A percentile compares a stretch with the other conserved stretches of the same genome.
Evolutionary conservation across 352 stramenopile species (phyloP).

Genomic region (Phytophthora cryptogea): DNA sequence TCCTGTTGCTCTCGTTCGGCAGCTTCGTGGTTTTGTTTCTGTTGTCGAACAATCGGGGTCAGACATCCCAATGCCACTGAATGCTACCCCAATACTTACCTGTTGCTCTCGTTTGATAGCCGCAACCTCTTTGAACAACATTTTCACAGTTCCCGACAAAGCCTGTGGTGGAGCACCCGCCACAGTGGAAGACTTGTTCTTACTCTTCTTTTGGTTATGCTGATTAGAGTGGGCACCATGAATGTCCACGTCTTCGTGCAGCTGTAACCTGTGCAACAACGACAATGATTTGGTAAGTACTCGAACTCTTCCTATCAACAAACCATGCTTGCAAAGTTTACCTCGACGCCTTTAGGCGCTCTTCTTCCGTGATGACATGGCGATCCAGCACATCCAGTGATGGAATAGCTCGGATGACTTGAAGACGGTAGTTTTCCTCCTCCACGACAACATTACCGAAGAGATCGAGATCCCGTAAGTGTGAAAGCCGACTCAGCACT

Average conservation of each 20-base stretch:
- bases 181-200: conserved; percentile 25
- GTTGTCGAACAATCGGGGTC: background rate
- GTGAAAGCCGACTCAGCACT: conserved; percentile 56
- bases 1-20: conserved; percentile 49
- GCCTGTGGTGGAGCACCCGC: conserved; percentile 43
- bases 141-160: conserved; percentile 69
- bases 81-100: conserved; percentile 13
- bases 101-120: conserved; percentile 51
- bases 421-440: conserved; percentile 86
- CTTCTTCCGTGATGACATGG: conserved; percentile 78
- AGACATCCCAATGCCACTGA: background rate
- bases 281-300: background rate
- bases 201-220: conserved; percentile 19
- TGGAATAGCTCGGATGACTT: conserved; percentile 77
- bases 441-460: conserved; percentile 82
- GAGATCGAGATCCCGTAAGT: conserved; percentile 80
- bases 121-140: conserved; percentile 72
- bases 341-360: conserved; percentile 49
- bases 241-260: conserved; percentile 23
- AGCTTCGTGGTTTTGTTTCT: conserved; percentile 36
- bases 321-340: conserved; percentile 6
- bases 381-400: conserved; percentile 79
- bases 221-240: conserved; percentile 4
- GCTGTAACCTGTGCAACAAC: conserved; percentile 15
- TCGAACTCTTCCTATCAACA: background rate